Base-by-base conservation (phyloP, 2,329 filamentous ascomycete genomes). In the Leptodontidium sp. region DNA sequence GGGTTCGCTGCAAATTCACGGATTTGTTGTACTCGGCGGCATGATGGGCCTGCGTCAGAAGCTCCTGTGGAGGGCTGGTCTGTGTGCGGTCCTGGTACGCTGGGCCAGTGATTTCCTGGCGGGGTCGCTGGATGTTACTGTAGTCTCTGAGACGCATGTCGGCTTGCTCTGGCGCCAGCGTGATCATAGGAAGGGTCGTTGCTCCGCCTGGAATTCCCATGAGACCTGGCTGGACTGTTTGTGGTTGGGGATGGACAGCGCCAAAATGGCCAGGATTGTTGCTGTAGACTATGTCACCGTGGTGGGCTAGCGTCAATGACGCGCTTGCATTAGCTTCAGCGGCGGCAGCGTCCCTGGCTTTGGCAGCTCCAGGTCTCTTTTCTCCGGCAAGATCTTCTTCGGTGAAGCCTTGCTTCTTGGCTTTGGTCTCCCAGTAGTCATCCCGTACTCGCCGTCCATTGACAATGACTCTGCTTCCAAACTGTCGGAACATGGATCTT, bases 351-450 rank as follows among this genome's bases (percentile, higher is more conserved):
- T 97, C 93, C 77, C 95, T 87, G 70, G 92, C 92, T 82, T 97
- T 97, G 68, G 93, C 90, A 49, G 93, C 94, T 65, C 96, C 96
- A 6, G 96, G 96, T 72, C 96, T 87, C 84, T 99, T 98, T 82
- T 99, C 96, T 50, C 96, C 96, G 4, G 96, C 96, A 62, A 94
- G 86, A 80, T 99, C 96, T 71, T 97, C 94, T 79, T 99, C 96
- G 0, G 96, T 99, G 78, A 99, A 99, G 12, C 96, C 96, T 81
- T 99, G 96, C 81, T 98, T 99, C 59, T 92, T 88, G 8, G 96
- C 96, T 81, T 98, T 98, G 77, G 91, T 93, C 81, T 98, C 96
- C 96, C 96, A 99, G 81, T 99, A 99, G 79, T 99, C 96, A 81
- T 99, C 96, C 61, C 96, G 91, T 52, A 99, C 96, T 68, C 96